A percentile compares a stretch with the other conserved stretches of the same genome.
Evolutionary conservation across 169 alveolate genomes (phyloP).

Genomic region (Cryptosporidium sp.): DNA sequence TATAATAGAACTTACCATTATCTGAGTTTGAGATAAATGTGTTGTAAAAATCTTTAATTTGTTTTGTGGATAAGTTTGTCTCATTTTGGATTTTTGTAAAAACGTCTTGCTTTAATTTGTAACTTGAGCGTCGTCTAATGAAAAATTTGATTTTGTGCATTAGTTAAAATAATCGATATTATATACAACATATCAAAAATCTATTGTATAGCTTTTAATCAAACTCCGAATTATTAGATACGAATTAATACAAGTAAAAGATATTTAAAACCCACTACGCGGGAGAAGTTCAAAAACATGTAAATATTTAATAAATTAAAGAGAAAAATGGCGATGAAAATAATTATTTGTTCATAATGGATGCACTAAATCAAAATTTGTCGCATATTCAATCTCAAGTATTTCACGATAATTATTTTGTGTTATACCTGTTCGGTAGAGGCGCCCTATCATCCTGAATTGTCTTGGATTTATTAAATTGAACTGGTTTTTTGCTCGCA

Average conservation of each 20-base stretch:
- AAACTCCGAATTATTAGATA: conserved; percentile 5
- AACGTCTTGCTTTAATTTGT: background rate
- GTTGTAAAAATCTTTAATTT: conserved; percentile 42
- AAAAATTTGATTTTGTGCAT: conserved; percentile 5
- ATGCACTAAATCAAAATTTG: background rate
- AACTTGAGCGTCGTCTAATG: background rate
- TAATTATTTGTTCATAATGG: background rate
- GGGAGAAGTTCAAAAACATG: conserved; percentile 25
- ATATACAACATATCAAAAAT: background rate
- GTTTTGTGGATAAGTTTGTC: conserved; percentile 31
- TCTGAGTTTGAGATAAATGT: conserved; percentile 60
- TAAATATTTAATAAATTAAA: background rate
- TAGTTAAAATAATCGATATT: background rate
- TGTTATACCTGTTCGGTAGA: background rate
- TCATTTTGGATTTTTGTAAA: conserved; percentile 51
- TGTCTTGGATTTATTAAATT: conserved; percentile 24
- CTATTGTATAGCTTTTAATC: background rate
- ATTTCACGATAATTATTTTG: background rate
- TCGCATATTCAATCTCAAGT: background rate
- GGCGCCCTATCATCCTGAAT: background rate
- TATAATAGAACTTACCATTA: conserved; percentile 39
- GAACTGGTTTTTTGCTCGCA: conserved; percentile 63
- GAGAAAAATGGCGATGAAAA: background rate
- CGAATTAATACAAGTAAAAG: conserved; percentile 3
- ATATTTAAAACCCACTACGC: conserved; percentile 20